A percentile compares a stretch with the other conserved stretches of the same genome.
These are phyloP conservation scores for Earliella scabrosa DNA, from an alignment of 1,284 basidiomycete species.

Conservation along the genomic window DNA sequence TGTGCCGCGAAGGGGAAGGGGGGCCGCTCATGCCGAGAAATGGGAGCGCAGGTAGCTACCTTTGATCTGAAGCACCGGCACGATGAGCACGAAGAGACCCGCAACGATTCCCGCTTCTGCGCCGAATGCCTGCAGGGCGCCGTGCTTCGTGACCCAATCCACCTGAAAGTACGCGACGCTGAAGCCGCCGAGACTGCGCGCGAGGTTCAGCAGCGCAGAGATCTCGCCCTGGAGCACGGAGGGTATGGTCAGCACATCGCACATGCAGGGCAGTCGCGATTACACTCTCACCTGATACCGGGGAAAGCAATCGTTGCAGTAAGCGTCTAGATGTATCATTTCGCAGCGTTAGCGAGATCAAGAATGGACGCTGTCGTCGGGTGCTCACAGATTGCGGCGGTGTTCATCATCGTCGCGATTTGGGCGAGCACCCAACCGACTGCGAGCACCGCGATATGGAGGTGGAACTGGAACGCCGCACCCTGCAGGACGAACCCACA, in stretches of 20 bases:
- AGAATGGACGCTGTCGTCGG: too few species aligned
- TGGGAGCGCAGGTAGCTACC: slow-evolving; percentile 47
- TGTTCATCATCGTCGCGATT: slow-evolving; percentile 57
- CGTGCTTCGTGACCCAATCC: slow-evolving; percentile 49
- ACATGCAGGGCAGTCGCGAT: not conserved
- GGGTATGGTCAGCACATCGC: not conserved
- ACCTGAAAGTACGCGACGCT: slow-evolving; percentile 59
- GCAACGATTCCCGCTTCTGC: slow-evolving; percentile 58
- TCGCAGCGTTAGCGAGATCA: too few species aligned
- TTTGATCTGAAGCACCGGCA: slow-evolving; percentile 52
- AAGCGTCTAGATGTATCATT: slow-evolving; percentile 45
- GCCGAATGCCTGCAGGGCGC: slow-evolving; percentile 53
- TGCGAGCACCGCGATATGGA: slow-evolving; percentile 52
- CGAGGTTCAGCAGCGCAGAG: slow-evolving; percentile 54
- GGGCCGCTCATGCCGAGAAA: not conserved
- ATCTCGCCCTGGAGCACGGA: slow-evolving; percentile 45
- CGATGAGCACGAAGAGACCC: slow-evolving; percentile 51
- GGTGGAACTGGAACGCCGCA: slow-evolving; percentile 52
- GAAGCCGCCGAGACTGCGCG: slow-evolving; percentile 55
- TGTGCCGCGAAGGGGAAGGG: too few species aligned
- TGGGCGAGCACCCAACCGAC: slow-evolving; percentile 64
- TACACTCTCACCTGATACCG: slow-evolving; percentile 44
- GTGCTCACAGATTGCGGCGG: slow-evolving; percentile 58
- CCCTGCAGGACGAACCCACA: slow-evolving; percentile 66
- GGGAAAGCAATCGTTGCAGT: slow-evolving; percentile 42